phyloP scores from a whole-genome alignment of 306 rosid genomes.

The Ormosia semicastrata region DNA sequence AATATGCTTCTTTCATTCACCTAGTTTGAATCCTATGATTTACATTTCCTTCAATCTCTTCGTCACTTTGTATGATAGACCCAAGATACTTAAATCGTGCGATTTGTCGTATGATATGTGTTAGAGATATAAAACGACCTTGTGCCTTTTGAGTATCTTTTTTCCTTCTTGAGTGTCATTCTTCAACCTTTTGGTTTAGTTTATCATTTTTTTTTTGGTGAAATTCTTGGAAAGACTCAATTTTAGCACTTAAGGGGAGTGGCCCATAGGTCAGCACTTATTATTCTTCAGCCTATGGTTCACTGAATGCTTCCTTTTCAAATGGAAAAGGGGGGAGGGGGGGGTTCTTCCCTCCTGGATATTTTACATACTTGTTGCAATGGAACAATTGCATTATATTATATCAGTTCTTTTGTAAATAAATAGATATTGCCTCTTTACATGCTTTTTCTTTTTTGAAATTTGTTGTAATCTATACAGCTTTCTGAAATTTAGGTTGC shows the following conservation, averaged over 20 bases:
- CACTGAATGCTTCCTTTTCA: neutral
- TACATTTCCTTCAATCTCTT: too few relatives aligned
- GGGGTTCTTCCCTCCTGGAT: neutral
- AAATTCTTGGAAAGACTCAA: neutral
- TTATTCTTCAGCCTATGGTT: neutral
- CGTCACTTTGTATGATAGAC: too few relatives aligned
- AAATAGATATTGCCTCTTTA: neutral
- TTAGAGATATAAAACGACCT: too few relatives aligned
- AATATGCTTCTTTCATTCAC: too few relatives aligned
- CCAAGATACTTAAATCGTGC: too few relatives aligned
- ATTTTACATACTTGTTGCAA: neutral
- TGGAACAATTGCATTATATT: neutral
- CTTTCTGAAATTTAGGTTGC: slow-evolving; percentile 66
- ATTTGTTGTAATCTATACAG: neutral
- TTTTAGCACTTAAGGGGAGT: neutral
- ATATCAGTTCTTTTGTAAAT: neutral
- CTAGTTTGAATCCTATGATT: too few relatives aligned
- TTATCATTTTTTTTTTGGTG: neutral
- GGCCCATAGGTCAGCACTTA: neutral
- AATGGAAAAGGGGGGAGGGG: neutral
- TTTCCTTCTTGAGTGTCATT: neutral
- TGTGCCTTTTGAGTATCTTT: too few relatives aligned
- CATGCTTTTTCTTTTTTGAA: neutral
- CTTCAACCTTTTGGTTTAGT: neutral
- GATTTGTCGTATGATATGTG: too few relatives aligned